Percentiles rank a stretch among this genome's conserved stretches.
phyloP scores from a whole-genome alignment of 306 rosid species.

The Styphnolobium japonicum region DNA sequence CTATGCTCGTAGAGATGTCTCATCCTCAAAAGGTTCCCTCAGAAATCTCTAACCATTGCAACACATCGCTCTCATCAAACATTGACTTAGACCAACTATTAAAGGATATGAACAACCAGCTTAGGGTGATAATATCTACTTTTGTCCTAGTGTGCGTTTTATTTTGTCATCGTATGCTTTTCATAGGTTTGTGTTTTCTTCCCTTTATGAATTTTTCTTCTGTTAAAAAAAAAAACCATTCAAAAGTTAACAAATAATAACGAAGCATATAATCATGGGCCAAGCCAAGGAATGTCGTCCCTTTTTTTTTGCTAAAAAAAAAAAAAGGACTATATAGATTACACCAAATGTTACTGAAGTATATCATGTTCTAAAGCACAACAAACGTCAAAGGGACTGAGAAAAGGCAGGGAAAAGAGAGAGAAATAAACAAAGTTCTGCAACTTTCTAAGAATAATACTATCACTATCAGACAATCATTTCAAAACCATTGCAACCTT shows the following conservation, averaged over 20 bases:
- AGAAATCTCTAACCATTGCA: too few relatives aligned
- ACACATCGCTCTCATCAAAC: too few relatives aligned
- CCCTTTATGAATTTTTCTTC: background rate
- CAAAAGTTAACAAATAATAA: background rate
- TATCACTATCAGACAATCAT: background rate
- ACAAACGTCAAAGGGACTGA: background rate
- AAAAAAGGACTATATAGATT: slow-evolving; percentile 3
- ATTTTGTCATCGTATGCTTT: background rate
- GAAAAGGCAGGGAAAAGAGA: background rate
- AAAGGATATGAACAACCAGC: too few relatives aligned
- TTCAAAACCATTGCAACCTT: slow-evolving; percentile 23
- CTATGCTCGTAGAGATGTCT: too few relatives aligned
- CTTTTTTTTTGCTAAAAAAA: background rate
- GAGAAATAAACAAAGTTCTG: slow-evolving; percentile 3
- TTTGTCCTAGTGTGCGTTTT: background rate
- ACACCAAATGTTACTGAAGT: slow-evolving; percentile 24
- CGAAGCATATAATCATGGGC: background rate
- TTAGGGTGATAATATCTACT: background rate
- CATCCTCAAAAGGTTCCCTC: too few relatives aligned
- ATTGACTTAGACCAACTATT: too few relatives aligned
- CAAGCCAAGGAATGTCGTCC: background rate
- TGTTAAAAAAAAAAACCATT: background rate
- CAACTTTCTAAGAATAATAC: slow-evolving; percentile 26
- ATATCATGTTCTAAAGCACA: slow-evolving; percentile 17
- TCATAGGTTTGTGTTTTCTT: background rate